phyloP scores from a whole-genome alignment of 75 land plant species.

The Larix kaempferi region DNA sequence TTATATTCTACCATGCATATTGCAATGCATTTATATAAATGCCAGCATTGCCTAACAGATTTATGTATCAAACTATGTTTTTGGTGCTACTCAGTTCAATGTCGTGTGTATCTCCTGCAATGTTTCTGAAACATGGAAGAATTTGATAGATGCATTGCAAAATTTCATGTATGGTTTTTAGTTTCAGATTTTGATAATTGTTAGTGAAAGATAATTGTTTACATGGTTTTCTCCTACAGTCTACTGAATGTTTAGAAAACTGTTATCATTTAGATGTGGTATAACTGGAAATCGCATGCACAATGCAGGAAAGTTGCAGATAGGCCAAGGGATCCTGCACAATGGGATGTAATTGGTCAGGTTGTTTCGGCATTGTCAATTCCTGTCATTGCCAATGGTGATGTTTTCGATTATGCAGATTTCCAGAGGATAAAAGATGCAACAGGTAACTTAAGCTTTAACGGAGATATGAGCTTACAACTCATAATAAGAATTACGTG shows the following conservation, averaged over 20 bases:
- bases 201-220: neutral
- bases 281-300: neutral
- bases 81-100: neutral
- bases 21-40: neutral
- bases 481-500: neutral
- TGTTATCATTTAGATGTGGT: neutral
- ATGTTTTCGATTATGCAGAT: constrained; percentile 82
- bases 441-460: constrained; percentile 45
- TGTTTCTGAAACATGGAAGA: neutral
- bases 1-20: neutral
- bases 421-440: constrained; percentile 61
- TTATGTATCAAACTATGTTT: neutral
- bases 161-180: neutral
- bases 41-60: neutral
- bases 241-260: neutral
- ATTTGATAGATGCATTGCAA: neutral
- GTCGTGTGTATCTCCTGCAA: neutral
- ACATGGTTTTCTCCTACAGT: neutral
- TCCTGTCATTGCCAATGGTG: constrained; percentile 96
- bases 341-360: constrained; percentile 84
- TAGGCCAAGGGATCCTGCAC: constrained; percentile 86
- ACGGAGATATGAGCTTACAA: neutral
- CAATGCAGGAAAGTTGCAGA: constrained; percentile 71
- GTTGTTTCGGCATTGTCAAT: constrained; percentile 79
- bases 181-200: neutral